These are phyloP conservation scores for Oryza punctata DNA, from an alignment of 176 grass and related monocot species.

Conservation along the genomic window DNA sequence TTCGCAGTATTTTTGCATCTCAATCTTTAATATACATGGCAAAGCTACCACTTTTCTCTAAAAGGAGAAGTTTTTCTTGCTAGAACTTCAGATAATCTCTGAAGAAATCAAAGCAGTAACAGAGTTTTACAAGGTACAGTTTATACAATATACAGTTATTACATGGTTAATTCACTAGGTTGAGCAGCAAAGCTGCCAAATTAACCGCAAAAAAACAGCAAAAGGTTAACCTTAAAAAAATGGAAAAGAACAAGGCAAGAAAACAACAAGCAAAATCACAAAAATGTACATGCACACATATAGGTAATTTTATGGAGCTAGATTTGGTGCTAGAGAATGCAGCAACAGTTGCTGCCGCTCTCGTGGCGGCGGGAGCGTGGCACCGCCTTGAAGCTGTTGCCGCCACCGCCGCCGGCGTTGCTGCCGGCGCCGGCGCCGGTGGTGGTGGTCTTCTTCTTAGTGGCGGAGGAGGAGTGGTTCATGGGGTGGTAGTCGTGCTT, in stretches of 20 bases:
- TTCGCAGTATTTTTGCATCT: background rate
- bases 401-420: background rate
- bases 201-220: background rate
- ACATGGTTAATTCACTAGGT: background rate
- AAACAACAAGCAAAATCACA: background rate
- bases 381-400: slow-evolving; percentile 19
- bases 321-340: slow-evolving; percentile 28
- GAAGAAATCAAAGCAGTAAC: too few relatives aligned
- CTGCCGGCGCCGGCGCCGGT: background rate
- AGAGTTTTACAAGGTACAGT: background rate
- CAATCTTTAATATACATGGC: background rate
- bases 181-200: too few relatives aligned
- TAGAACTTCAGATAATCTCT: too few relatives aligned
- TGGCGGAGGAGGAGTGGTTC: background rate
- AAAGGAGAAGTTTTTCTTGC: too few relatives aligned
- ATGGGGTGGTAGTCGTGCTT: slow-evolving; percentile 54
- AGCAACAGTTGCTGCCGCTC: slow-evolving; percentile 14
- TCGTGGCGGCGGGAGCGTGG: slow-evolving; percentile 18
- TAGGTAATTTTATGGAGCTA: background rate
- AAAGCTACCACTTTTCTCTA: too few relatives aligned
- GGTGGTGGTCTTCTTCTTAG: background rate
- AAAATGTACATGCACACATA: too few relatives aligned
- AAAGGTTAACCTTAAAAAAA: background rate
- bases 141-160: background rate
- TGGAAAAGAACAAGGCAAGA: background rate